Percentiles rank a stretch among this genome's conserved stretches.
Evolutionary conservation across 345 rosid species (phyloP).

Genomic region (Citrus unshiu): DNA sequence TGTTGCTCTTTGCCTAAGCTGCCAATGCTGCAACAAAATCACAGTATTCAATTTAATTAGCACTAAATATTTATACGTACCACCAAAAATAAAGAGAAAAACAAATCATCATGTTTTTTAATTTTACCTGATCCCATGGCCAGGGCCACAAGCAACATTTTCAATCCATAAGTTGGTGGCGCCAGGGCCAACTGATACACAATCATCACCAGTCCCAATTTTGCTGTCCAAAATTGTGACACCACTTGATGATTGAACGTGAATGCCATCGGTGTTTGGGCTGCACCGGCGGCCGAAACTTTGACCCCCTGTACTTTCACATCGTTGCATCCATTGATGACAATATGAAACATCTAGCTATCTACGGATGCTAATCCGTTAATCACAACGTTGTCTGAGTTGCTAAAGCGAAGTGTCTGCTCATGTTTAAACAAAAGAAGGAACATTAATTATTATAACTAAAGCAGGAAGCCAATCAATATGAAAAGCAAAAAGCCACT

Average conservation of each 20-base stretch:
- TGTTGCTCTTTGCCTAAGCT: too few relatives aligned
- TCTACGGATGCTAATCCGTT: neutral
- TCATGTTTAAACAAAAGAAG: neutral
- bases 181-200: constrained; percentile 36
- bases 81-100: too few relatives aligned
- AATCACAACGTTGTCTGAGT: neutral
- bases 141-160: too few relatives aligned
- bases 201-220: constrained; percentile 71
- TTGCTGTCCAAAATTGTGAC: constrained; percentile 42
- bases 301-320: neutral
- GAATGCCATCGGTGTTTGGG: neutral
- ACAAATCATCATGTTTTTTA: too few relatives aligned
- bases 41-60: too few relatives aligned
- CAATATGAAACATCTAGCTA: neutral
- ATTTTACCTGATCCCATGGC: too few relatives aligned
- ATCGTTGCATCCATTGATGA: neutral
- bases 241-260: neutral
- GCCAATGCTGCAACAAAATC: too few relatives aligned
- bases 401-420: neutral
- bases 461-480: too few relatives aligned
- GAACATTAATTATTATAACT: neutral
- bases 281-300: neutral
- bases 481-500: too few relatives aligned
- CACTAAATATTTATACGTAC: too few relatives aligned
- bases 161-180: too few relatives aligned